These are phyloP conservation scores for Uromyces viciae-fabae DNA, from an alignment of 1,284 basidiomycete genomes.

Conservation along the genomic window DNA sequence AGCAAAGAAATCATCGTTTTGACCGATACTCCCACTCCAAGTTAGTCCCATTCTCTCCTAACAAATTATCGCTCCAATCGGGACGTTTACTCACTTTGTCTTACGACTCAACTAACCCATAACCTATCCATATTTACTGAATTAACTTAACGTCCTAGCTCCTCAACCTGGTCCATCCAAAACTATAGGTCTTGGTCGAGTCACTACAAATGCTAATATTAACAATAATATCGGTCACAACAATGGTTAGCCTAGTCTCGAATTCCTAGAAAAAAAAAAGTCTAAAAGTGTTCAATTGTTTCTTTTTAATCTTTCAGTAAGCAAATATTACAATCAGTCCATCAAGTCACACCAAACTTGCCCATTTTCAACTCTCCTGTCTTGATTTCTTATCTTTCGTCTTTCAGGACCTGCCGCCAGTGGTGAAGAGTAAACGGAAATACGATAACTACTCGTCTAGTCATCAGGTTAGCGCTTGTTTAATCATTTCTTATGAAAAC, in stretches of 20 bases:
- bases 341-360: not conserved
- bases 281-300: not conserved
- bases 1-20: constrained; percentile 41
- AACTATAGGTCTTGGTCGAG: constrained; percentile 11
- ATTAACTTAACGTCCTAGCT: not conserved
- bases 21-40: constrained; percentile 40
- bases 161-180: constrained; percentile 34
- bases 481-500: not conserved
- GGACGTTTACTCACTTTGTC: not conserved
- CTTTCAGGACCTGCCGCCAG: not conserved
- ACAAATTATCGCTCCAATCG: not conserved
- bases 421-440: constrained; percentile 36
- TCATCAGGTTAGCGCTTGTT: constrained; percentile 17
- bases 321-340: not conserved
- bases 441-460: constrained; percentile 26
- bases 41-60: constrained; percentile 9
- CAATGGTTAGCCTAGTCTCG: constrained; percentile 5
- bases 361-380: not conserved
- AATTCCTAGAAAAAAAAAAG: no score
- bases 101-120: not conserved
- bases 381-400: not conserved
- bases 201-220: no score
- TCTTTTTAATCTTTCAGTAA: not conserved
- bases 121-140: not conserved
- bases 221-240: not conserved